Base-by-base conservation (phyloP, 2,329 filamentous ascomycete genomes). In the Aspergillus viridinutans region DNA sequence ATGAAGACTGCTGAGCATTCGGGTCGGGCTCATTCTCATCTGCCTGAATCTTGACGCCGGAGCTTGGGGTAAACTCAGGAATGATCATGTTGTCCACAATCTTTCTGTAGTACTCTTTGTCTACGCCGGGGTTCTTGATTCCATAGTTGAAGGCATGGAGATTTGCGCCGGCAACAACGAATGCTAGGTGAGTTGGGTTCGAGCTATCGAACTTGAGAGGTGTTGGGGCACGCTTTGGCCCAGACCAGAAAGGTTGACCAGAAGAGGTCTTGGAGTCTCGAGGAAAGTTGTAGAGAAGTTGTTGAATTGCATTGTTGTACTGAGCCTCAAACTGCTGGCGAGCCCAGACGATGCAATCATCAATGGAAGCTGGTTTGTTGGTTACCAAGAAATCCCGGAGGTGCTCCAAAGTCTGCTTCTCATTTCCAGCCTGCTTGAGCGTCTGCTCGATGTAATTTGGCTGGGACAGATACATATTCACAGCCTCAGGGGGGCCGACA, bases 111-210 rank as follows among this genome's bases (percentile, higher is more conserved):
- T 91, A 84, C 8, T 83, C 80, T 70, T 86, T 87, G 60, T 86
- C 85, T 54, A 84, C 80, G 49, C 83, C 86, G 59, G 90, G 90
- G n/a, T 89, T 86, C 69, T 95, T 93, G 75, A 99, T 97, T 59
- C 90, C 89, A 76, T 96, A 99, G 80, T 99, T 99, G 83, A 94
- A 99, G 0, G 93, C 94, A 68, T 97, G 94, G 26, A 99, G 83
- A 71, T 95, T 94, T 38, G 94, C 92, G 7, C 86, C 94, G 20
- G 94, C 87, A 60, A 95, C 85, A 54, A 99, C 81, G 72, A 97
- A 99, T 40, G 84, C 85, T 70, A 93, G 88, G 76, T 99, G 94
- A 23, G 91, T 94, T 10, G 87, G 81, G 76, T 97, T 94, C 58
- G 86, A 83, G 49, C 87, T 76, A 67, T 97, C 90, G 65, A 99